Percentiles rank a stretch among this genome's conserved stretches.
These are phyloP conservation scores for Lactarius indigo DNA, from an alignment of 768 basidiomycete species.

Conservation along the genomic window DNA sequence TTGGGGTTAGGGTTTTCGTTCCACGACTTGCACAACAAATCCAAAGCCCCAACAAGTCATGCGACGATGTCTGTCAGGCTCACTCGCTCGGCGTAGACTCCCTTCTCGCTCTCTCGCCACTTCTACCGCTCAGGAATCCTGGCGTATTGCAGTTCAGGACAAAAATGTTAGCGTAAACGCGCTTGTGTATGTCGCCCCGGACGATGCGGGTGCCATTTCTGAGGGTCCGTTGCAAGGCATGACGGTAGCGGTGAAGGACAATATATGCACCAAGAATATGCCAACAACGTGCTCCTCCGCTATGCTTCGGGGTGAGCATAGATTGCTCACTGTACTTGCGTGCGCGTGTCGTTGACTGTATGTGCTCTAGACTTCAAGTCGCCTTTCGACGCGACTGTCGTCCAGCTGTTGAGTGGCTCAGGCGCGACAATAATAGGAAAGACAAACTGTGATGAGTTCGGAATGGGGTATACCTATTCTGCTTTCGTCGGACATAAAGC, in stretches of 20 bases:
- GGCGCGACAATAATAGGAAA: constrained; percentile 82
- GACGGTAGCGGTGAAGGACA: constrained; percentile 78
- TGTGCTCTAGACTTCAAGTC: constrained; percentile 59
- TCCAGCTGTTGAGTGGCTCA: constrained; percentile 50
- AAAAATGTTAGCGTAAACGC: constrained; percentile 51
- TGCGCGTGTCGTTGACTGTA: background rate
- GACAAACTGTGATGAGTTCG: constrained; percentile 96
- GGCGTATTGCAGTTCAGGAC: constrained; percentile 18
- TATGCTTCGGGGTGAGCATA: constrained; percentile 58
- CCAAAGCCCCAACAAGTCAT: background rate
- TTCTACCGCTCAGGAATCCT: background rate
- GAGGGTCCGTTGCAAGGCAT: constrained; percentile 39
- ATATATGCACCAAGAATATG: constrained; percentile 66
- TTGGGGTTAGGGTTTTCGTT: constrained; percentile 21
- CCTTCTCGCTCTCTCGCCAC: constrained; percentile 13
- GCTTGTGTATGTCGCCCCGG: constrained; percentile 38
- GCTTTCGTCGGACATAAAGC: background rate
- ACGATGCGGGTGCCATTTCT: background rate
- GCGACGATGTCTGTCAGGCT: constrained; percentile 19
- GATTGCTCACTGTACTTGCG: background rate
- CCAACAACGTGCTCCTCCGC: constrained; percentile 76
- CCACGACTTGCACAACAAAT: background rate
- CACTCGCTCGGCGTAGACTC: background rate
- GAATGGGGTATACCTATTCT: constrained; percentile 76
- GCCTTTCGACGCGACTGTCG: constrained; percentile 86